Conservation (phyloP, 1,284 basidiomycete species). For the Malassezia japonica region DNA sequence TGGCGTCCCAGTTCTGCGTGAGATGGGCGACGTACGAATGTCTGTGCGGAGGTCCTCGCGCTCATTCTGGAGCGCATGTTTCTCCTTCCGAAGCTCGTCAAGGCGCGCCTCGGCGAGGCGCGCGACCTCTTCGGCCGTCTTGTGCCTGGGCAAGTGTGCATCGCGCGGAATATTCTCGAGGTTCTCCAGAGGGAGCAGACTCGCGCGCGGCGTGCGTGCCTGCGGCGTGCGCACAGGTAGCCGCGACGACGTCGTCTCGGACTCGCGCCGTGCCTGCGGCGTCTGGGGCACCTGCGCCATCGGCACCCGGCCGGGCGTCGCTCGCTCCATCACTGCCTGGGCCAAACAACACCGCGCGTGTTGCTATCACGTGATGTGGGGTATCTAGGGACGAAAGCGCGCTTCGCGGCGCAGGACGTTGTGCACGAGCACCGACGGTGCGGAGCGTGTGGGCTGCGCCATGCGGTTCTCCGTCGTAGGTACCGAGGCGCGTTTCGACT, state of each 20-base stretch:
- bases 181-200: background rate
- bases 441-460: background rate
- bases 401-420: slow-evolving; percentile 11
- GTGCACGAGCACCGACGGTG: slow-evolving; percentile 11
- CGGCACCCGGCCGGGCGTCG: background rate
- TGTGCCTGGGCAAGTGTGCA: slow-evolving; percentile 2
- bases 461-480: background rate
- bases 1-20: slow-evolving; percentile 13
- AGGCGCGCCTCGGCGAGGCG: slow-evolving; percentile 2
- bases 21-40: slow-evolving; percentile 9
- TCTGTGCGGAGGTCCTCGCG: slow-evolving; percentile 11
- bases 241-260: slow-evolving; percentile 3
- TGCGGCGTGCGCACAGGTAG: slow-evolving; percentile 10
- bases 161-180: slow-evolving; percentile 5
- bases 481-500: background rate
- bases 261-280: background rate
- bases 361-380: slow-evolving; percentile 11
- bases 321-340: background rate
- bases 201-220: slow-evolving; percentile 3
- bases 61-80: slow-evolving; percentile 13
- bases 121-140: slow-evolving; percentile 3
- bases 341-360: background rate
- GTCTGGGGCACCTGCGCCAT: background rate
- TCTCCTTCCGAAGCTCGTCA: slow-evolving; percentile 11
- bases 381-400: slow-evolving; percentile 8